phyloP scores from a whole-genome alignment of 306 rosid species.

The Corylus avellana region DNA sequence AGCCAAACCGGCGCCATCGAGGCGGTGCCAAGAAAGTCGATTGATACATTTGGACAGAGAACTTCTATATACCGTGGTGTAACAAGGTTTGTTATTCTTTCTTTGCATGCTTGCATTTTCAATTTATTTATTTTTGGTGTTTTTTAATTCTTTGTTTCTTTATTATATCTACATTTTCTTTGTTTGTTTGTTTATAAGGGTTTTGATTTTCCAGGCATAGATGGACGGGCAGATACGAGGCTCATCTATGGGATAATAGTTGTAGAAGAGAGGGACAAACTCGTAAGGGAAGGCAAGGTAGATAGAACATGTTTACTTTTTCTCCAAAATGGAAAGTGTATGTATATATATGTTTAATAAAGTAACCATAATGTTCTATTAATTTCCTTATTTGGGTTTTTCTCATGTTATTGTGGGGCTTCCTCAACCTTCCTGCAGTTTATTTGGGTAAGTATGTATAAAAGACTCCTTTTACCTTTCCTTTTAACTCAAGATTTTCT shows the following conservation, averaged over 20 bases:
- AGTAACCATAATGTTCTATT: neutral
- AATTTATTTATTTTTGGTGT: neutral
- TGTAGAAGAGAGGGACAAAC: constrained; percentile 98
- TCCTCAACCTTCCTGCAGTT: constrained; percentile 59
- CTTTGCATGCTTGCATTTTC: neutral
- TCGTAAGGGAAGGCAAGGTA: constrained; percentile 96
- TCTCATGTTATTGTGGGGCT: constrained; percentile 28
- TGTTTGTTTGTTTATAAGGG: neutral
- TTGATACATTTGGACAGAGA: constrained; percentile 90
- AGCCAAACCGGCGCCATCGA: constrained; percentile 39
- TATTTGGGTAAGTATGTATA: constrained; percentile 79
- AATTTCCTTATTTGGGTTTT: constrained; percentile 15
- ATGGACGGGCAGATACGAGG: constrained; percentile 98
- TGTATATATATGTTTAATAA: neutral
- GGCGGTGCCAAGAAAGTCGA: constrained; percentile 57
- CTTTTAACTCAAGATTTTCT: neutral
- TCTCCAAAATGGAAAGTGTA: neutral
- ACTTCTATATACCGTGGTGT: constrained; percentile 98
- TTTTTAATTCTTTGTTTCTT: neutral
- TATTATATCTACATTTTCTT: neutral
- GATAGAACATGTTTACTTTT: neutral
- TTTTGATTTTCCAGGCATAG: constrained; percentile 57
- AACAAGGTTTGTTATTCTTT: constrained; percentile 51
- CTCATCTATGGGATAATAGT: constrained; percentile 94
- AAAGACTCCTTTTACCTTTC: neutral